Percentiles rank a stretch among this genome's conserved stretches.
phyloP scores from a whole-genome alignment of 148 eudicot genomes.

The Polygonum maritimum region DNA sequence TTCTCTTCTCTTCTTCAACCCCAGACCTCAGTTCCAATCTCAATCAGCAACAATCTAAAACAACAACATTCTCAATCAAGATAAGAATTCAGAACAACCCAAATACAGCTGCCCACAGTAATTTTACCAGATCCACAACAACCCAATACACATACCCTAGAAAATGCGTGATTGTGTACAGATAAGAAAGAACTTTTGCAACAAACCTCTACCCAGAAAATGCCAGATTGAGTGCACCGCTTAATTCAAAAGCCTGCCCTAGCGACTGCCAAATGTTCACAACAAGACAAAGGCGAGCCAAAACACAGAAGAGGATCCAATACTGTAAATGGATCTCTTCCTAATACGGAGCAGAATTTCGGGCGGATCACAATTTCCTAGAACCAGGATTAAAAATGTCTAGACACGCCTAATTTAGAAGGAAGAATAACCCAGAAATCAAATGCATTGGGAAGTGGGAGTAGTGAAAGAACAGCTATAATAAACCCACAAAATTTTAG shows the following conservation, averaged over 20 bases:
- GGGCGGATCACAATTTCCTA: background rate
- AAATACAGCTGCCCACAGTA: background rate
- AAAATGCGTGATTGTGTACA: background rate
- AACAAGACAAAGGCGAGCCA: background rate
- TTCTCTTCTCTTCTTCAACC: background rate
- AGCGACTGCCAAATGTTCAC: conserved; percentile 4
- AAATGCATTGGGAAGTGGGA: background rate
- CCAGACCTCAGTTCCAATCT: conserved; percentile 4
- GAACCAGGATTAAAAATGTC: background rate
- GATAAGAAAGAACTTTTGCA: background rate
- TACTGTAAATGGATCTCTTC: background rate
- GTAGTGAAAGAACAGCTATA: background rate
- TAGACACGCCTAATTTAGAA: background rate
- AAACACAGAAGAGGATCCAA: background rate
- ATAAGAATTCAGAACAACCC: background rate
- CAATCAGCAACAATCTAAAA: background rate
- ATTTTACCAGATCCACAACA: conserved; percentile 16
- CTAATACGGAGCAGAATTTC: background rate
- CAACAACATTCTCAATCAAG: background rate
- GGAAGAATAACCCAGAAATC: background rate
- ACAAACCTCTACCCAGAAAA: background rate
- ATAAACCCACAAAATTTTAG: background rate
- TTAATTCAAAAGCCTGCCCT: background rate
- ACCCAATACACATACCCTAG: background rate
- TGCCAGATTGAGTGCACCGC: background rate